A percentile compares a stretch with the other conserved stretches of the same genome.
Conservation (phyloP, 495 filamentous ascomycete genomes). For the Filosporella fistucella region DNA sequence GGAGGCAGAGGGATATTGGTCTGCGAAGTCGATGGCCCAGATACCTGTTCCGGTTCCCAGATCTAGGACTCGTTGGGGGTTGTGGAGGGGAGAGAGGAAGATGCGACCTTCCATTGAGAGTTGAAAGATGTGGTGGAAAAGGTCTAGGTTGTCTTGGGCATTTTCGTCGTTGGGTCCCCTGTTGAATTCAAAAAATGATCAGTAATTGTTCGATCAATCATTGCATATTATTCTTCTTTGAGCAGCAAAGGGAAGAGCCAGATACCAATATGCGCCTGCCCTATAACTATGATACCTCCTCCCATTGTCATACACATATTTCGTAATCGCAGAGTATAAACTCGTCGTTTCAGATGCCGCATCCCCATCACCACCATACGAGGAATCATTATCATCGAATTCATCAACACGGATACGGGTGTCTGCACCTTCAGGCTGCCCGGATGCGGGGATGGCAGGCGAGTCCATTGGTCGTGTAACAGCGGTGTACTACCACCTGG, state of each 20-base stretch:
- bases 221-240: too few species aligned
- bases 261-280: conserved; percentile 1
- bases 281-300: conserved; percentile 5
- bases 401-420: too few species aligned
- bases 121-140: conserved; percentile 7
- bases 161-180: conserved; percentile 1
- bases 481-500: too few species aligned
- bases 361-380: conserved; percentile 23
- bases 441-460: too few species aligned
- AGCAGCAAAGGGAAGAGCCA: too few species aligned
- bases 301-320: neutral
- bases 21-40: conserved; percentile 2
- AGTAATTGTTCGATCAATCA: neutral
- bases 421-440: too few species aligned
- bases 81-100: neutral
- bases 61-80: conserved; percentile 3
- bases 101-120: neutral
- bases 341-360: conserved; percentile 29
- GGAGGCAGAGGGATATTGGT: conserved; percentile 4
- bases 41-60: too few species aligned
- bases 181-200: neutral
- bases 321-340: conserved; percentile 35
- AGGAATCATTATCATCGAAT: conserved; percentile 25
- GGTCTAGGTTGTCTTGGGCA: conserved; percentile 2
- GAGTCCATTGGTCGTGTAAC: too few species aligned